A percentile compares a stretch with the other conserved stretches of the same genome.
Evolutionary conservation across 495 filamentous ascomycete genomes (phyloP).

Genomic region (Trichoderma gamsii): DNA sequence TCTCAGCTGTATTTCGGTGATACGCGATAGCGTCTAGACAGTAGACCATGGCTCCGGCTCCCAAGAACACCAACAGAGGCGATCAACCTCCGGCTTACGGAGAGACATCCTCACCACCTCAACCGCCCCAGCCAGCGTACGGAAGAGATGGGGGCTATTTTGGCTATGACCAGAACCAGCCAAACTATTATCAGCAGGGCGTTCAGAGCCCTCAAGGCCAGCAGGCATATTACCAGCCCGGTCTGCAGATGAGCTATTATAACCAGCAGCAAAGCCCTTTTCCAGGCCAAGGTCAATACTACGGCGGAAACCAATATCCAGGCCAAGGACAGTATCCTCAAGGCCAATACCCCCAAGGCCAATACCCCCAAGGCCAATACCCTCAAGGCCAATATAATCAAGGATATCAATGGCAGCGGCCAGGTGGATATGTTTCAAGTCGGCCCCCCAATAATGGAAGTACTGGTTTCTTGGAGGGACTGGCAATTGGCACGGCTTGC

Average conservation of each 20-base stretch:
- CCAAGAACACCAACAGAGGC: constrained; percentile 1
- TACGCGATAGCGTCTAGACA: background rate
- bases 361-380: constrained; percentile 23
- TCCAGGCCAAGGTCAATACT: constrained; percentile 20
- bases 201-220: constrained; percentile 19
- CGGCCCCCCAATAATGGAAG: constrained; percentile 13
- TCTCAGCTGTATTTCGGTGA: background rate
- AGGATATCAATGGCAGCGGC: constrained; percentile 21
- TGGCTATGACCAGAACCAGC: background rate
- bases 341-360: constrained; percentile 14
- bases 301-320: background rate
- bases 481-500: constrained; percentile 38
- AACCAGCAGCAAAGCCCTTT: constrained; percentile 26
- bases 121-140: background rate
- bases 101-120: background rate
- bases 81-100: background rate
- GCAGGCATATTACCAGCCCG: constrained; percentile 32
- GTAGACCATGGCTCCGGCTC: background rate
- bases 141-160: background rate
- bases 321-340: constrained; percentile 21
- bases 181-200: constrained; percentile 20
- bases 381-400: constrained; percentile 22
- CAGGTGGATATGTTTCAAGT: constrained; percentile 25
- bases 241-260: constrained; percentile 39
- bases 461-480: constrained; percentile 30